Evolutionary conservation across 805 yeast genomes (phyloP).

Genomic region (Cyberlindnera americana): DNA sequence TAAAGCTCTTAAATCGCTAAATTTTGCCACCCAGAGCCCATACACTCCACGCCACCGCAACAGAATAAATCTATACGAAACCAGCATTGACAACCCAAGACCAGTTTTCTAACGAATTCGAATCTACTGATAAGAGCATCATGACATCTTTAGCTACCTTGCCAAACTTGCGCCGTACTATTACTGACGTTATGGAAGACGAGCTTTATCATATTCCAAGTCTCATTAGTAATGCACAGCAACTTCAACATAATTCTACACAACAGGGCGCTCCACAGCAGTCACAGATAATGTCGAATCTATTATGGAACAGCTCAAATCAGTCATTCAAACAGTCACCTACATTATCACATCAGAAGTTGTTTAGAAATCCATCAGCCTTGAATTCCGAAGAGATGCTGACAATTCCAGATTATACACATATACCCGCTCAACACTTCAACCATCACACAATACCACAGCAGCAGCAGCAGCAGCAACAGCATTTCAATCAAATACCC

Average conservation of each 20-base stretch:
- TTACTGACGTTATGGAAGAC: conserved; percentile 58
- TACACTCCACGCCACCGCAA: not conserved
- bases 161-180: conserved; percentile 48
- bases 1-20: too few relatives aligned
- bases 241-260: not conserved
- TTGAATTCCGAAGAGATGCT: conserved; percentile 24
- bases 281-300: conserved; percentile 9
- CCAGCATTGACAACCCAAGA: not conserved
- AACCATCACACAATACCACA: not conserved
- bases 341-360: conserved; percentile 12
- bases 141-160: conserved; percentile 49
- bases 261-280: conserved; percentile 2
- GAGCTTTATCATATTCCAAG: conserved; percentile 44
- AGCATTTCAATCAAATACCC: not conserved
- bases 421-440: conserved; percentile 1
- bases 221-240: conserved; percentile 9
- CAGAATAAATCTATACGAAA: too few relatives aligned
- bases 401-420: conserved; percentile 23
- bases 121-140: not conserved
- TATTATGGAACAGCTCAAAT: conserved; percentile 12
- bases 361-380: conserved; percentile 23
- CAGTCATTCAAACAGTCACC: conserved; percentile 16
- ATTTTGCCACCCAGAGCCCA: too few relatives aligned
- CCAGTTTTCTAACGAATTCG: not conserved
- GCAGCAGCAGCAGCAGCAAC: conserved; percentile 2